Evolutionary conservation across 331 rosid genomes (phyloP).

Genomic region (Saraca asoca): DNA sequence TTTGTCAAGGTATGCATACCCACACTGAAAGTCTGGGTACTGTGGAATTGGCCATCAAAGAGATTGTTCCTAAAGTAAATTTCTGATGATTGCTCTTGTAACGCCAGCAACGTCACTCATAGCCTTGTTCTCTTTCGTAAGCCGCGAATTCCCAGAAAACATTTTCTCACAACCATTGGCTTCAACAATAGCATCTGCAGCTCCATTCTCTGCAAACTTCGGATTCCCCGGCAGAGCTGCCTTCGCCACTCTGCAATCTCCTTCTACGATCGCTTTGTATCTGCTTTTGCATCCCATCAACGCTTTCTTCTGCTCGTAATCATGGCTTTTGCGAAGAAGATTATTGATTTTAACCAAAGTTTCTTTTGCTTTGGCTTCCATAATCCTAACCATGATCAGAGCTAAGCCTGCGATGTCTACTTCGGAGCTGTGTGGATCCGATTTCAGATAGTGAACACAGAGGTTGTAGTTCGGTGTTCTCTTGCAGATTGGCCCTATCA

Average conservation of each 20-base stretch:
- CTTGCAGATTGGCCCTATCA: slow-evolving; percentile 48
- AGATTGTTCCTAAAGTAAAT: slow-evolving; percentile 39
- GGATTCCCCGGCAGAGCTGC: slow-evolving; percentile 44
- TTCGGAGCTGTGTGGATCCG: slow-evolving; percentile 39
- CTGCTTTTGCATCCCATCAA: slow-evolving; percentile 27
- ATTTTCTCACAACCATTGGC: slow-evolving; percentile 37
- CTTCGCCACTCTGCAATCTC: slow-evolving; percentile 37
- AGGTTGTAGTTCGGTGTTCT: slow-evolving; percentile 47
- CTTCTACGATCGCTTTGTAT: slow-evolving; percentile 28
- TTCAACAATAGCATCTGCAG: slow-evolving; percentile 38
- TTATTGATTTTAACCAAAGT: slow-evolving; percentile 18
- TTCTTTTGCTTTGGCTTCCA: slow-evolving; percentile 34
- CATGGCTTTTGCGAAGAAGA: slow-evolving; percentile 23
- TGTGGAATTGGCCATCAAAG: too few species aligned
- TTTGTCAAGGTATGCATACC: too few species aligned
- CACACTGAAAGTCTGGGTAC: too few species aligned
- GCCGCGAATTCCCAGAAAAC: slow-evolving; percentile 48
- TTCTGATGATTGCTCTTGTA: slow-evolving; percentile 43
- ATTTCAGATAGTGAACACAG: slow-evolving; percentile 40
- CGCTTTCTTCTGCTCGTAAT: not conserved
- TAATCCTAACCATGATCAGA: slow-evolving; percentile 40
- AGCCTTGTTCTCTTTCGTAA: slow-evolving; percentile 37
- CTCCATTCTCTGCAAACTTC: slow-evolving; percentile 44
- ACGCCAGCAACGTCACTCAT: slow-evolving; percentile 37
- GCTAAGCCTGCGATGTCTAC: slow-evolving; percentile 48